Conservation (phyloP, 331 rosid species). For the Malus hybrid region DNA sequence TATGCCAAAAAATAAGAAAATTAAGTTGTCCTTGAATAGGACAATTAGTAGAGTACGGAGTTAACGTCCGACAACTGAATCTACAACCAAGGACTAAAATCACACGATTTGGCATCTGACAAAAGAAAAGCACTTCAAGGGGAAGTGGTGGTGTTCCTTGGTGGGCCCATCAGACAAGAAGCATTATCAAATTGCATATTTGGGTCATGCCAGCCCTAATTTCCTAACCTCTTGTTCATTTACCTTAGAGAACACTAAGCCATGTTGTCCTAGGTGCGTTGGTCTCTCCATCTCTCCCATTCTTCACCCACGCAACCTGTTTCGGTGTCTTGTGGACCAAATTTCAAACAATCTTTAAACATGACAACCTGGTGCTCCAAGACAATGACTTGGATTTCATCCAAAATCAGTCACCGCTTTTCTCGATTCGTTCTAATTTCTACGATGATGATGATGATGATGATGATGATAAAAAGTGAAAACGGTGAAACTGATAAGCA, state of each 20-base stretch:
- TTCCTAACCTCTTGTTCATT: neutral
- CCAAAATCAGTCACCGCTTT: neutral
- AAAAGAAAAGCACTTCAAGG: neutral
- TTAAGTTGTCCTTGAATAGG: no score
- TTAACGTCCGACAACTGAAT: no score
- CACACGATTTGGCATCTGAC: neutral
- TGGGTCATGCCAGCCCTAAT: conserved; percentile 28
- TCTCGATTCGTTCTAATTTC: neutral
- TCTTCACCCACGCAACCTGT: neutral
- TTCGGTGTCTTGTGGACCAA: conserved; percentile 10
- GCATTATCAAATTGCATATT: conserved; percentile 27
- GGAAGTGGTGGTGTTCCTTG: conserved; percentile 1
- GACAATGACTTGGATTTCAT: conserved; percentile 13
- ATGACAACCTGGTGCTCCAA: conserved; percentile 29
- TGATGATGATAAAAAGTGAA: neutral
- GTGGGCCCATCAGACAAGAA: conserved; percentile 28
- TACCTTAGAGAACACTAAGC: neutral
- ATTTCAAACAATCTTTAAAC: conserved; percentile 7
- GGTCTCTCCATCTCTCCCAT: neutral
- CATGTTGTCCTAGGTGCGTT: neutral
- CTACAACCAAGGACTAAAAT: neutral
- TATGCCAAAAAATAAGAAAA: no score
- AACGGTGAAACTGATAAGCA: no score
- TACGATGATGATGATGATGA: neutral
- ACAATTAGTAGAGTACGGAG: no score